Base-by-base conservation (phyloP, 164 flowering plant species). In the Dillenia suffruticosa region DNA sequence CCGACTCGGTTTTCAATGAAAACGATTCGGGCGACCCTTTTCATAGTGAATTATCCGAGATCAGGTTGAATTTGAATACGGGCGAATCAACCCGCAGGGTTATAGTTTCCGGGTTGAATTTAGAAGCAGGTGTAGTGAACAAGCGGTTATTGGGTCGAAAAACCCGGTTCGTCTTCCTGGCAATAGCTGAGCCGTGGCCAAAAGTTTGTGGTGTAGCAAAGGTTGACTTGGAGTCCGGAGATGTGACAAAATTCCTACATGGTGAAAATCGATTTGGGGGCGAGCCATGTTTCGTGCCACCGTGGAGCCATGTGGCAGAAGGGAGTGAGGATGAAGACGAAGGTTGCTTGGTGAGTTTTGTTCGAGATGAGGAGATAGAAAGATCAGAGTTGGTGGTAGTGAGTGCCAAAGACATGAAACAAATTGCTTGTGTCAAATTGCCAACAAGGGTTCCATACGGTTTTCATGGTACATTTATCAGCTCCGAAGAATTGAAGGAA, bases 111-210 rank as follows among this genome's bases (percentile, higher is more conserved):
- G 82, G 65, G 0, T 8, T 80, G 71, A 82, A 84, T 54, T 52
- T 84, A 32, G 89, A 84, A 49, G 81, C 74, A 2, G 89, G 86
- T 3, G 76, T 73, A 61, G 81, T 84, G 58, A 82, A 80, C 70
- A 64, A 64, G 66, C 12, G 5, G 0, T 52, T 26, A 8, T 57
- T 80, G 7, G 89, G 89, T 5, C 47, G 68, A 57, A 78, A 70
- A 49, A 80, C 77, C 40, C 74, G 74, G 70, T 82, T 46, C 64
- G 79, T 49, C 2, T 84, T 78, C 57, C 26, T 81, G 62, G 89
- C 86, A 0, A 74, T 84, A 24, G 84, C 81, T 0, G 86, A 84
- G 43, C 84, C 89, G 1, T 84, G 86, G 86, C 89, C 89, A 0
- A 84, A 72, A 55, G 73, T 77, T 54, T 65, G 70, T 2, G 89